Percentiles rank a stretch among this genome's conserved stretches.
Evolutionary conservation across 2,329 filamentous ascomycete species (phyloP).

Genomic region (Fusarium sterilihyphosum): DNA sequence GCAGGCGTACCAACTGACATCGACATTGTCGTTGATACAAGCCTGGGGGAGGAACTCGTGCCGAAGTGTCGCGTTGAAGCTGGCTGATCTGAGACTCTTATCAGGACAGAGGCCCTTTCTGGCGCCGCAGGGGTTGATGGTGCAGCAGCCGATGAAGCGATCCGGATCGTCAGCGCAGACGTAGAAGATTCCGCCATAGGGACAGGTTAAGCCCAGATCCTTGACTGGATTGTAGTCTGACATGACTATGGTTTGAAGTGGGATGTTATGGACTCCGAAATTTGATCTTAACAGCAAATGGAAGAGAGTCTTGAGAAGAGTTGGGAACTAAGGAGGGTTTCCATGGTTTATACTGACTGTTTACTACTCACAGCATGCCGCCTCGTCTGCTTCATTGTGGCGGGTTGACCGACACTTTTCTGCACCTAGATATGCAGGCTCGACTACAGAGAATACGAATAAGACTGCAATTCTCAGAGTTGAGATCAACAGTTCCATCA

Average conservation of each 20-base stretch:
- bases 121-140: slow-evolving; percentile 45
- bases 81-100: slow-evolving; percentile 36
- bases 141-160: slow-evolving; percentile 55
- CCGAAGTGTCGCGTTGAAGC: slow-evolving; percentile 43
- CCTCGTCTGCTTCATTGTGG: background rate
- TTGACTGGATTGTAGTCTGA: slow-evolving; percentile 2
- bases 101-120: slow-evolving; percentile 33
- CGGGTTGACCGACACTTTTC: background rate
- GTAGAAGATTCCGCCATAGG: slow-evolving; percentile 48
- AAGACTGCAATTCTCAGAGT: background rate
- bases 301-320: no score
- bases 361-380: background rate
- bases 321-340: background rate
- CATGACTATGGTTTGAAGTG: slow-evolving; percentile 7
- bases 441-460: background rate
- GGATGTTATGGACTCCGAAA: background rate
- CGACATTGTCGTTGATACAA: slow-evolving; percentile 40
- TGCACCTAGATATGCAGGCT: background rate
- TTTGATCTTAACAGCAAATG: background rate
- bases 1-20: slow-evolving; percentile 50
- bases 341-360: background rate
- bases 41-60: slow-evolving; percentile 45
- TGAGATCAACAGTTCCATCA: background rate
- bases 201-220: slow-evolving; percentile 46
- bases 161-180: slow-evolving; percentile 45